Conservation (phyloP, 2,329 filamentous ascomycete species). For the Didymella pomorum region DNA sequence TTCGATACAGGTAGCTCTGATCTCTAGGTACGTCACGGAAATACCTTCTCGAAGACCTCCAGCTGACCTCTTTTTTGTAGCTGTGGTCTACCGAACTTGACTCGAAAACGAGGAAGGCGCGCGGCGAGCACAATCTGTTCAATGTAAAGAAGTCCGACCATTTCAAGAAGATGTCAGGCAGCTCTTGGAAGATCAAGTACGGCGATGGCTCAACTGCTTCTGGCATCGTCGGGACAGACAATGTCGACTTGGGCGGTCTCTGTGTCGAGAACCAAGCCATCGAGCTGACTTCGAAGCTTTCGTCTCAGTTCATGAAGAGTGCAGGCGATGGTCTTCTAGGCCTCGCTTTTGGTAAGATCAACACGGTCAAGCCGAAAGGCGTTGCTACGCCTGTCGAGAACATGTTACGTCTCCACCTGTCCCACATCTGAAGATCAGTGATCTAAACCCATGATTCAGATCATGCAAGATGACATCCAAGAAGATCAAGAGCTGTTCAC, state of each 20-base stretch:
- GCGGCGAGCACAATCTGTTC: conserved; percentile 65
- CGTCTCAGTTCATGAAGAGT: conserved; percentile 59
- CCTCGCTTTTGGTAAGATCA: conserved; percentile 65
- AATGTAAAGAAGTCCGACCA: conserved; percentile 48
- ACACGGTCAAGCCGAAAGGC: conserved; percentile 60
- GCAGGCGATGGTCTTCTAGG: conserved; percentile 66
- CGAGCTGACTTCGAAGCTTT: conserved; percentile 67
- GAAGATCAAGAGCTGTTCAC: conserved; percentile 66
- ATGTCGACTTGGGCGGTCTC: conserved; percentile 66
- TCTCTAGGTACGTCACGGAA: conserved; percentile 58
- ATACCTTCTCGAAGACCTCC: background rate
- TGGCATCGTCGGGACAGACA: conserved; percentile 71
- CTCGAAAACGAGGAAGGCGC: conserved; percentile 51
- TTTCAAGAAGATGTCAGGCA: conserved; percentile 53
- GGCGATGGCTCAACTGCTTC: conserved; percentile 68
- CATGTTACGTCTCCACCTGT: conserved; percentile 39
- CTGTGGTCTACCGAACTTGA: conserved; percentile 38
- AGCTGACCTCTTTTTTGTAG: conserved; percentile 5
- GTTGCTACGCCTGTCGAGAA: conserved; percentile 66
- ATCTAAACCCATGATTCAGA: conserved; percentile 33
- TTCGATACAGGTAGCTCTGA: conserved; percentile 74
- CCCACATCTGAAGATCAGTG: background rate
- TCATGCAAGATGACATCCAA: conserved; percentile 64
- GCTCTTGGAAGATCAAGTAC: conserved; percentile 68
- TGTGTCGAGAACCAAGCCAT: conserved; percentile 67